Evolutionary conservation across 768 basidiomycete species (phyloP), one percentile per base, ranked within the genome.

Genomic region (Harrya chromipes): DNA sequence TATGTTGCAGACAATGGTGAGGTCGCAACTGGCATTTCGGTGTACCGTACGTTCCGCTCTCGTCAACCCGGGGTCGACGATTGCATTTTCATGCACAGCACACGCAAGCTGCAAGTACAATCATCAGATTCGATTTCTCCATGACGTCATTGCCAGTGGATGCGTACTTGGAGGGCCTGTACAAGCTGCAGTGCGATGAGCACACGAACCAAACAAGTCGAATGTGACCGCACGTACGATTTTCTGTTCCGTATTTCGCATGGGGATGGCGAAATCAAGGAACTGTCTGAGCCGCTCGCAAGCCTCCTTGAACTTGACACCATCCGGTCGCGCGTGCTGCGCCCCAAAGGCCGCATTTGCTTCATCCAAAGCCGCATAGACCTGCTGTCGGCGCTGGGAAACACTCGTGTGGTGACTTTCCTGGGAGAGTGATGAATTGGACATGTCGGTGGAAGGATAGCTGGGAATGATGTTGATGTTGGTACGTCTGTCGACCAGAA

Each of bases 41-140:
- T 65, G 48, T 6, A n/a, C 5, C 23, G 46, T 39, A 17, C 41
- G 59, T 34, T 56, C 21, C 2, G 21, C 2, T 4, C 2, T 6
- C 21, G 56, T 36, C 48, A 63, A 51, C 12, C 6, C 1, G 8
- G 33, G 20, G 20, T 58, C 54, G 2, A 49, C 59, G 44, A 62
- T 12, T 12, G 56, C 60, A n/a, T 44, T 62, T 52, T 65, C 53
- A 8, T 62, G 62, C 62, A 63, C 49, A 5, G 59, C 59, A 33
- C 48, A 52, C 3, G 62, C 61, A 33, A 62, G 21, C 61, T 63
- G n/a, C n/a, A 38, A 6, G 19, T 17, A 35, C 17, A 14, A 11
- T 45, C 12, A 36, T 55, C 19, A 58, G 41, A 33, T 7, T 39
- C 13, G 10, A 10, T 16, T 31, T 24, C 34, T 26, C 36, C 7